Base-by-base conservation (phyloP, 2,329 filamentous ascomycete genomes). In the Pseudopithomyces chartarum region DNA sequence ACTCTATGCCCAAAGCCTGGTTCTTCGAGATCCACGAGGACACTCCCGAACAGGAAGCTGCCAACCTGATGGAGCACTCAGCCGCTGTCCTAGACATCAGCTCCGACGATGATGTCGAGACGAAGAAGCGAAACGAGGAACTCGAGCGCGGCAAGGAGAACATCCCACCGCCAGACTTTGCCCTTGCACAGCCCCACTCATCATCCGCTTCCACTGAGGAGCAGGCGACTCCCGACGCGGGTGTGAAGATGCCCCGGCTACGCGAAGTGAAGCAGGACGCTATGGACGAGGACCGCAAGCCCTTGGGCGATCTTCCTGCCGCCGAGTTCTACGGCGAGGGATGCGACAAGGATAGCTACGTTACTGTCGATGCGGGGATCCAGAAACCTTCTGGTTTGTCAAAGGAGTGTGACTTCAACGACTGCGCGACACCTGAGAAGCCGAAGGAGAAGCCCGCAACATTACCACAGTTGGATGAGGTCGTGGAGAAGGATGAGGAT, bases 11-110 rank as follows among this genome's bases (percentile, higher is more conserved):
- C 20, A 83, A 82, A 56, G 73, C 75, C 57, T 97, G 92, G 93
- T 90, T 90, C 80, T 98, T 99, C 72, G 90, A 94, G 57, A 98
- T 99, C 69, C 89, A 97, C 73, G 91, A 97, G 73, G 94, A 99
- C 75, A 92, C 91, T 0, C 86, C 90, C 7, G 91, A 97, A 73
- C 90, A 97, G 71, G 89, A 96, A 72, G 90, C 95, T 77, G 91
- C 92, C 67, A 97, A 96, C 69, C 81, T 97, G 38, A 91, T 98
- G 79, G 91, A 97, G 76, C 94, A 97, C 79, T 90, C 89, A 54
- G 94, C 94, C 7, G 89, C 89, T 61, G 87, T 89, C 0, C 84
- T 98, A 3, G 94, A 98, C 72, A 92, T 98, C 69, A 92, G 87
- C 64, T 93, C 91, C 20, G 93, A 97, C 67, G 93, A 97, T 73